Evolutionary conservation across 1,284 basidiomycete species (phyloP), one percentile per base, ranked within the genome.

Genomic region (Inonotus hispidus): DNA sequence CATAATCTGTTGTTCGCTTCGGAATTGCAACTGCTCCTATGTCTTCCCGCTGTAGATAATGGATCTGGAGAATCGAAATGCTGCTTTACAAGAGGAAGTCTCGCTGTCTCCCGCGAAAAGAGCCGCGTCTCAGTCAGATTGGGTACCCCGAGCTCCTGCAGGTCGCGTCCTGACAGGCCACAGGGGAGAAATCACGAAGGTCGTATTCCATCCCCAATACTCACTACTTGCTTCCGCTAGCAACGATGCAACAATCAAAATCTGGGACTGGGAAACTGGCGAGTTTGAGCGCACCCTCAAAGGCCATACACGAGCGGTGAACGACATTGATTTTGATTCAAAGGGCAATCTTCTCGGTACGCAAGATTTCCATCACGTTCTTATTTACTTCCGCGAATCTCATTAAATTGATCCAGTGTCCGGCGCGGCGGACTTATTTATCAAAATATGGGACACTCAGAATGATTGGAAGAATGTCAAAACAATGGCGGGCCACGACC

Each of bases 221-320:
- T 86, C 82, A 52, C 75, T 83, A 7, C 64, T 91, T 7, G 88
- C 83, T 0, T 83, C 82, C 14, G 87, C 87, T 7, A 85, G 83
- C 64, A 88, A 89, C 61, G 90, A 92, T 68, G 75, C 82, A 35
- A 87, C 82, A 6, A 78, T 92, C 64, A 91, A 90, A 73, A 79
- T 91, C 14, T 92, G 88, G 88, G 90, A 92, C 69, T 92, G 88
- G 88, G 89, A 91, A 71, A 83, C 83, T n/a, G 89, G 88, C 19
- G 87, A 89, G 56, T 82, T 89, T 59, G 90, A 92, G 70, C 74
- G 84, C 61, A 91, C 89, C 25, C 73, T 92, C 45, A 90, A 90
- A 71, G 88, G 87, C 0, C 89, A 92, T 72, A 91, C 89, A 10
- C 87, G 87, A 68, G 78, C 82, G 5, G 87, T 92, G 1, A 81